Evolutionary conservation across 306 rosid species (phyloP), one percentile per base, ranked within the genome.

Genomic region (Crotalaria pallida): DNA sequence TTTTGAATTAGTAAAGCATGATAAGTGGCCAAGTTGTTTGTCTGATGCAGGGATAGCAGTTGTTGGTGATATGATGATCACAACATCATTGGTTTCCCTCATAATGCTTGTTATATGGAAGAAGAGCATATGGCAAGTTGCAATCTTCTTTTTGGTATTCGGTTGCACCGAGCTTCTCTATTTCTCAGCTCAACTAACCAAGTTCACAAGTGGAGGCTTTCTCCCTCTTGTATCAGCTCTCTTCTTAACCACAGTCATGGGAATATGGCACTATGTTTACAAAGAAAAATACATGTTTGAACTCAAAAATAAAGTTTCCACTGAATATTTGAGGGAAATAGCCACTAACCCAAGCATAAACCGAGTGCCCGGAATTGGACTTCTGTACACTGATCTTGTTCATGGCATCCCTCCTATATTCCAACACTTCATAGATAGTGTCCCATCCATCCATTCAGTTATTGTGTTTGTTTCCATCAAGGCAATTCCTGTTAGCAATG

Each of bases 381-480:
- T 92, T 56, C 69, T 92, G 3, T 92, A 87, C 18, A 87, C 95
- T 0, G 98, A 92, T 74, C 84, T 92, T 5, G 98, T 89, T 12
- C 95, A 89, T 44, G 98, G 96, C 6, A 86, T 92, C 72, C 98
- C 98, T 50, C 94, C 96, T 0, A 87, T 92, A 15, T 92, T 92
- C 65, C 79, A 85, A 7, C 98, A 92, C 76, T 75, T 89, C 10
- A 43, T 92, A 26, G 44, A 78, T 9, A 88, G 72, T 18, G 66
- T 92, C 5, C 92, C 92, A 1, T 87, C 95, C 2, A 77, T 89
- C 70, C 96, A 92, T 16, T 89, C 96, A 0, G 77, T 92, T 21
- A 57, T 92, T 1, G 88, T 92, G 1, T 80, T 89, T 26, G 90
- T 92, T 60, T 89, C 95, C 3, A 78, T 92, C 50, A 92, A 92